phyloP scores from a whole-genome alignment of 1,284 basidiomycete species.

The Ceratobasidium sp. region DNA sequence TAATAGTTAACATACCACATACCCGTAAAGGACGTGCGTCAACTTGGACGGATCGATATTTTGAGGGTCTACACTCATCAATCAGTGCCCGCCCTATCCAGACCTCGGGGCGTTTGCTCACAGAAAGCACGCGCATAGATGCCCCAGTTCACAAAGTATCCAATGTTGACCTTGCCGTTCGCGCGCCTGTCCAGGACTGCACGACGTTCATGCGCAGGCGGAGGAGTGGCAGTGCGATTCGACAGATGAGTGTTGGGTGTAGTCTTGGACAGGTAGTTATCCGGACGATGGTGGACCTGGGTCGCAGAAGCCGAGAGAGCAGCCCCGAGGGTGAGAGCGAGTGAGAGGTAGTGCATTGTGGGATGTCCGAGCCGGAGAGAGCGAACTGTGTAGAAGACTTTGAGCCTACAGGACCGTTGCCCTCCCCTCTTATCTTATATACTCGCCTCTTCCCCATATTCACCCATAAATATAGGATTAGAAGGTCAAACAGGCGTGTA shows the following conservation, averaged over 20 bases:
- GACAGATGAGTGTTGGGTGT: constrained; percentile 54
- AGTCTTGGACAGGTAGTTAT: constrained; percentile 57
- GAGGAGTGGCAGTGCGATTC: constrained; percentile 56
- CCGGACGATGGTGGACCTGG: constrained; percentile 67
- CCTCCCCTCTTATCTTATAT: background rate
- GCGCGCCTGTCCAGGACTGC: constrained; percentile 56
- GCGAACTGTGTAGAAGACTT: background rate
- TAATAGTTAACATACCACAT: background rate
- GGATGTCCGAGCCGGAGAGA: background rate
- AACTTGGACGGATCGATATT: constrained; percentile 66
- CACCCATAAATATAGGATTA: background rate
- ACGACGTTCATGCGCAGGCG: constrained; percentile 32
- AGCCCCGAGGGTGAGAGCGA: constrained; percentile 34
- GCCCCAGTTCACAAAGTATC: constrained; percentile 62
- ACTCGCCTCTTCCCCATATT: background rate
- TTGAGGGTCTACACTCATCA: constrained; percentile 63
- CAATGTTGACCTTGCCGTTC: constrained; percentile 64
- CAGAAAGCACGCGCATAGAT: constrained; percentile 45
- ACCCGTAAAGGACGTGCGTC: constrained; percentile 81
- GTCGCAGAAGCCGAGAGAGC: constrained; percentile 56
- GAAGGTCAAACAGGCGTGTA: background rate
- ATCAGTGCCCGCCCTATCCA: background rate
- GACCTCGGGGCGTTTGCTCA: background rate
- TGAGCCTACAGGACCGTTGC: background rate
- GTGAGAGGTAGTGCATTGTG: constrained; percentile 26